Conservation (phyloP, 1,284 basidiomycete genomes). For the Golubevia pallescens region DNA sequence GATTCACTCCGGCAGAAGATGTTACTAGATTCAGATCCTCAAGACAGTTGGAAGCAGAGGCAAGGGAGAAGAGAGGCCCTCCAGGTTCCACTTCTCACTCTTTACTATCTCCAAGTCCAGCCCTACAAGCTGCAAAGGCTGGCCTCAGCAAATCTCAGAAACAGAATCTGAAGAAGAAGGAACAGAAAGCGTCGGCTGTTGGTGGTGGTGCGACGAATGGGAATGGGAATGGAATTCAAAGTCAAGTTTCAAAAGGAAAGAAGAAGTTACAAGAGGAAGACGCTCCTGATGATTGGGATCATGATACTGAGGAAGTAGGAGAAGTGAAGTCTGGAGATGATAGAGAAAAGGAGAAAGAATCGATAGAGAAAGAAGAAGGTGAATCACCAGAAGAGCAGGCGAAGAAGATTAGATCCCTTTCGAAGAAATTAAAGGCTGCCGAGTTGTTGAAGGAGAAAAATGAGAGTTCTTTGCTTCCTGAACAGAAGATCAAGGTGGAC, state of each 20-base stretch:
- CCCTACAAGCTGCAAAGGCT: too few species aligned
- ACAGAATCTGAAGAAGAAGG: too few species aligned
- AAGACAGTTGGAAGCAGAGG: constrained; percentile 75
- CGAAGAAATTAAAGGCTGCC: constrained; percentile 11
- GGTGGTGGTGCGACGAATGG: too few species aligned
- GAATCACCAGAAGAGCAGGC: constrained; percentile 3
- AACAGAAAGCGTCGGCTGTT: too few species aligned
- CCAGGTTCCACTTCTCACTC: too few species aligned
- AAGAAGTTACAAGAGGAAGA: constrained; percentile 3
- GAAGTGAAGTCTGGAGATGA: too few species aligned
- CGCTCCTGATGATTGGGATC: constrained; percentile 14
- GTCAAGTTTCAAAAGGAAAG: neutral
- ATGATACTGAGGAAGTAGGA: too few species aligned
- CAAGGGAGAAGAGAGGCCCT: constrained; percentile 23
- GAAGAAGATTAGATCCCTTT: constrained; percentile 5
- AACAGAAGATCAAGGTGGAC: constrained; percentile 11
- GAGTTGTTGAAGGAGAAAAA: constrained; percentile 7
- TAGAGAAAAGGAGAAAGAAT: neutral
- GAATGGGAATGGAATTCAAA: too few species aligned
- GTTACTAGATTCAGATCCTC: constrained; percentile 80
- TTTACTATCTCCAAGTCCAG: too few species aligned
- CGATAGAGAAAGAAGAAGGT: neutral
- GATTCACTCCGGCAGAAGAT: constrained; percentile 94
- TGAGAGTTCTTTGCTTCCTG: constrained; percentile 6
- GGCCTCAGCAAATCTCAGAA: too few species aligned